Evolutionary conservation across 805 yeast species (phyloP).

Genomic region (Candida coquimbonensis): DNA sequence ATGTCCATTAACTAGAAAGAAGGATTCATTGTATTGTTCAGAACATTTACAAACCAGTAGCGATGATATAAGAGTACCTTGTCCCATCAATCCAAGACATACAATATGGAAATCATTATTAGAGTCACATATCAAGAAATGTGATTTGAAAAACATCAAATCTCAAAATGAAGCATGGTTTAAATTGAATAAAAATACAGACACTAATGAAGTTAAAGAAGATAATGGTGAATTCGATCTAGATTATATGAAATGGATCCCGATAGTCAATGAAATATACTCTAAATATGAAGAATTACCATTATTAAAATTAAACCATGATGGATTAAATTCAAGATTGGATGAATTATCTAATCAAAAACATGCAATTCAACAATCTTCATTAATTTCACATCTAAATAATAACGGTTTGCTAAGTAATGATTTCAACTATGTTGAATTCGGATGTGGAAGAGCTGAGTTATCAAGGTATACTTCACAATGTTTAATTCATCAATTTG

Average conservation of each 20-base stretch:
- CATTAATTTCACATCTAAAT: constrained; percentile 63
- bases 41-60: constrained; percentile 40
- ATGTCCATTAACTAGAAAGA: constrained; percentile 56
- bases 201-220: background rate
- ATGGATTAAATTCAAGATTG: constrained; percentile 20
- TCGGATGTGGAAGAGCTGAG: constrained; percentile 91
- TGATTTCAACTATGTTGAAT: constrained; percentile 49
- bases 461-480: constrained; percentile 54
- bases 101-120: constrained; percentile 59
- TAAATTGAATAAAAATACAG: constrained; percentile 36
- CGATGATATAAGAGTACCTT: constrained; percentile 44
- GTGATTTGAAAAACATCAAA: constrained; percentile 36
- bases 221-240: constrained; percentile 9
- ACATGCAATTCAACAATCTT: constrained; percentile 79
- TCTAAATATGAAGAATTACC: constrained; percentile 26
- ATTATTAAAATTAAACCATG: constrained; percentile 23
- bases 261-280: constrained; percentile 30
- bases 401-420: constrained; percentile 31
- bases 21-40: constrained; percentile 47
- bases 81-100: constrained; percentile 75
- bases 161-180: constrained; percentile 42
- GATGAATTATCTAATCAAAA: constrained; percentile 48
- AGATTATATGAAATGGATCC: constrained; percentile 25
- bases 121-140: constrained; percentile 49
- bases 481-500: constrained; percentile 21